Percentiles rank a stretch among this genome's conserved stretches.
These are phyloP conservation scores for Tetrapyrgos nigripes DNA, from an alignment of 1,284 basidiomycete genomes.

Conservation along the genomic window DNA sequence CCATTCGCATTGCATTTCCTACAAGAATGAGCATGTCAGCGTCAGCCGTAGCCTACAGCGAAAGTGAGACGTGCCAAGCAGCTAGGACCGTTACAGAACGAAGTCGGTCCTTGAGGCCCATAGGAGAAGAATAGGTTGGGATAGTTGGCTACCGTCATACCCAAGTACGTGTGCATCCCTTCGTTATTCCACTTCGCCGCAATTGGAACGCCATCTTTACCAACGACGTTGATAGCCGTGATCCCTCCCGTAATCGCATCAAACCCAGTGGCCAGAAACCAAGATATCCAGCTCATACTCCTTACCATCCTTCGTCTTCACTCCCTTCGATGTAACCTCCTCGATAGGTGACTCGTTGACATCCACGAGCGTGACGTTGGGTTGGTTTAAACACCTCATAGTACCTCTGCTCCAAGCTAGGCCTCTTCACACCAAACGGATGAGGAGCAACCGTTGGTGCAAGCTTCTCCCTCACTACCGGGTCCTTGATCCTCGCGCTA, in stretches of 20 bases:
- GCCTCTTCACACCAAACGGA: conserved; percentile 26
- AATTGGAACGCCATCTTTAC: conserved; percentile 22
- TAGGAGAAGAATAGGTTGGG: conserved; percentile 35
- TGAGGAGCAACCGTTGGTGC: conserved; percentile 28
- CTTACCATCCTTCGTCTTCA: conserved; percentile 25
- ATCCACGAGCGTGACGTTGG: conserved; percentile 30
- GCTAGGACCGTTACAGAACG: conserved; percentile 29
- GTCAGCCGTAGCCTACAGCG: neutral
- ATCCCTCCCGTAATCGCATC: conserved; percentile 32
- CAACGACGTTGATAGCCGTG: conserved; percentile 28
- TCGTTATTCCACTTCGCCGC: conserved; percentile 29
- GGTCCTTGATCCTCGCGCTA: conserved; percentile 22
- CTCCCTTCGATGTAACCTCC: conserved; percentile 25
- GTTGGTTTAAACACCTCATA: conserved; percentile 33
- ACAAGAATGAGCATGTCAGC: neutral
- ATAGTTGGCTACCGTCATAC: conserved; percentile 23
- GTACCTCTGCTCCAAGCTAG: conserved; percentile 26
- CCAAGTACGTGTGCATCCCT: conserved; percentile 29
- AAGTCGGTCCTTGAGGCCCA: conserved; percentile 31
- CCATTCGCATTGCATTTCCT: conserved; percentile 34
- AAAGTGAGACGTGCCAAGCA: conserved; percentile 23
- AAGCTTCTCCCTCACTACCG: conserved; percentile 28
- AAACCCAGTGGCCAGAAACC: conserved; percentile 32
- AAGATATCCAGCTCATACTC: conserved; percentile 30
- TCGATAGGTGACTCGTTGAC: conserved; percentile 25